Evolutionary conservation across 176 grass and related monocot species (phyloP).

Genomic region (Elymus sibiricus): DNA sequence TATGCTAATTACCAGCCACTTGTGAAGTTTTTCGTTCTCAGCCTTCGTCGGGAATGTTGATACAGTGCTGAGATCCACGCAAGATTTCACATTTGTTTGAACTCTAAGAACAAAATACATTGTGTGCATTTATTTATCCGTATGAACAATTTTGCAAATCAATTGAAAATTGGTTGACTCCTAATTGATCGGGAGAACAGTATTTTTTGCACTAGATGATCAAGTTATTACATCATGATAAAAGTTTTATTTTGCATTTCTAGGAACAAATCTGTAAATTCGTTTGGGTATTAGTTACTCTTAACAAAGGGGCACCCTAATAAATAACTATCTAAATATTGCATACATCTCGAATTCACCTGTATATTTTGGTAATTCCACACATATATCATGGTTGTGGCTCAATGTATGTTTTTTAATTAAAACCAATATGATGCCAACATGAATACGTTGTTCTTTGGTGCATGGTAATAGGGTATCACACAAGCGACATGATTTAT

Average conservation of each 20-base stretch:
- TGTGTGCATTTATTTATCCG: background rate
- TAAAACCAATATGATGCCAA: background rate
- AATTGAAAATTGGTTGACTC: background rate
- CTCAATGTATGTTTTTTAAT: background rate
- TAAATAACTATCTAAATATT: background rate
- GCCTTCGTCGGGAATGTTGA: background rate
- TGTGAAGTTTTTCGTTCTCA: background rate
- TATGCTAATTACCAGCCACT: background rate
- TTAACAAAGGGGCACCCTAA: background rate
- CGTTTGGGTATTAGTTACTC: background rate
- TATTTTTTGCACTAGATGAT: too few species aligned
- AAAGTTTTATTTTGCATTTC: background rate
- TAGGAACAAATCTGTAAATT: background rate
- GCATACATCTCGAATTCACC: background rate
- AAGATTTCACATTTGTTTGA: background rate
- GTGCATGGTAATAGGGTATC: background rate
- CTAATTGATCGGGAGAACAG: background rate
- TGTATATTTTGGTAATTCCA: background rate
- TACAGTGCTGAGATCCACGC: accelerated
- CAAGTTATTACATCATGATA: too few species aligned
- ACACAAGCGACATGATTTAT: background rate
- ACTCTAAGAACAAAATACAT: background rate
- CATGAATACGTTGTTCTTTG: background rate
- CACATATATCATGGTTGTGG: background rate
- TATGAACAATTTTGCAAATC: background rate